Conservation (phyloP, 2,329 filamentous ascomycete genomes). For the Fusarium temperatum region DNA sequence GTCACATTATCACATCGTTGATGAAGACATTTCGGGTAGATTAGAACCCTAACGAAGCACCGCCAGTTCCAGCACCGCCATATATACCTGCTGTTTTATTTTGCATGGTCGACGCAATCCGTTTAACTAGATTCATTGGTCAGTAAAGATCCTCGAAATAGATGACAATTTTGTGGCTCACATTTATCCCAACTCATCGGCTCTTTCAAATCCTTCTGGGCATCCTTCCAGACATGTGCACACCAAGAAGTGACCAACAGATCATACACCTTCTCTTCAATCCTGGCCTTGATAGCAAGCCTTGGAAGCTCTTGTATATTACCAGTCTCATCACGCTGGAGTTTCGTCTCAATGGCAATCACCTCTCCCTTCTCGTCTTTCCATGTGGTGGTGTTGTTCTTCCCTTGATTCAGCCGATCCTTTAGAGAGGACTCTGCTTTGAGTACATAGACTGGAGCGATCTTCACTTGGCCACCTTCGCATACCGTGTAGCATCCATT, state of each 20-base stretch:
- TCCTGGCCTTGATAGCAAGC: slow-evolving; percentile 29
- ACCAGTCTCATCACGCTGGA: slow-evolving; percentile 31
- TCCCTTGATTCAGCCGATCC: slow-evolving; percentile 35
- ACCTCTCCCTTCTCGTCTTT: slow-evolving; percentile 31
- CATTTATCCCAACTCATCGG: slow-evolving; percentile 40
- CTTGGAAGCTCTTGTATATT: slow-evolving; percentile 28
- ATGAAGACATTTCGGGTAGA: neutral
- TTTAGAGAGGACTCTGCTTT: slow-evolving; percentile 29
- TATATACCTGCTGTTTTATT: neutral
- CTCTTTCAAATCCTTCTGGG: slow-evolving; percentile 33
- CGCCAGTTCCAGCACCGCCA: neutral
- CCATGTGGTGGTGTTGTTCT: slow-evolving; percentile 37
- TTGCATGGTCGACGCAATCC: neutral
- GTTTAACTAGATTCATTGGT: slow-evolving; percentile 16
- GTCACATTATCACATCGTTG: neutral
- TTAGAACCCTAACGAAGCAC: neutral
- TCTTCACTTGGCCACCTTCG: slow-evolving; percentile 30
- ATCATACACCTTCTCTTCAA: slow-evolving; percentile 43
- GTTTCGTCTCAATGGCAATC: slow-evolving; percentile 40
- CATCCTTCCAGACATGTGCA: slow-evolving; percentile 43
- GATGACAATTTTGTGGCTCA: slow-evolving; percentile 3
- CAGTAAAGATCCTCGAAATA: neutral
- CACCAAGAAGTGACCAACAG: slow-evolving; percentile 44
- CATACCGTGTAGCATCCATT: neutral
- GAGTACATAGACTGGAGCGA: slow-evolving; percentile 7